phyloP scores from a whole-genome alignment of 2,329 filamentous ascomycete genomes.

The Dendryphion nanum region DNA sequence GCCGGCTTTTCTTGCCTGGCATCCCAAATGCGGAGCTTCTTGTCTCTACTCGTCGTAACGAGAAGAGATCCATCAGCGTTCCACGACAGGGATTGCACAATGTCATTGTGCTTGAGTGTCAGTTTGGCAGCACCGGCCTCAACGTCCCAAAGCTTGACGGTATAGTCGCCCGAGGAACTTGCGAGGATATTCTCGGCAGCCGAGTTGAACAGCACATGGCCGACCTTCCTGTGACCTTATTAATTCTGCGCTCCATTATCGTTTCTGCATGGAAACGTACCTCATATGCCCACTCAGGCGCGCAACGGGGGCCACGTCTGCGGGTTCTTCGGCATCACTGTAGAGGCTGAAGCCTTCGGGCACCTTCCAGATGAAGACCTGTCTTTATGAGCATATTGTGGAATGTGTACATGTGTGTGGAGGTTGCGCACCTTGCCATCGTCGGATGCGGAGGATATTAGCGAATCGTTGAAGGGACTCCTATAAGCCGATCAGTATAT shows the following conservation, averaged over 20 bases:
- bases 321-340: slow-evolving; percentile 77
- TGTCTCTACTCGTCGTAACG: slow-evolving; percentile 93
- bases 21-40: slow-evolving; percentile 98
- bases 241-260: too few species aligned
- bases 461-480: slow-evolving; percentile 92
- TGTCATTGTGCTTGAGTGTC: slow-evolving; percentile 81
- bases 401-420: background rate
- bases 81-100: slow-evolving; percentile 95
- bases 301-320: slow-evolving; percentile 75
- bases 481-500: slow-evolving; percentile 46
- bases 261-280: slow-evolving; percentile 47
- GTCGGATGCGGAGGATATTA: slow-evolving; percentile 92
- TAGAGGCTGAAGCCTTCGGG: slow-evolving; percentile 82
- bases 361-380: slow-evolving; percentile 91
- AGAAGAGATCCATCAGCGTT: slow-evolving; percentile 83
- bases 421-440: slow-evolving; percentile 72
- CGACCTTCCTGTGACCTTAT: slow-evolving; percentile 71
- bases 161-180: slow-evolving; percentile 91
- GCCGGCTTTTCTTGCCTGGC: slow-evolving; percentile 86
- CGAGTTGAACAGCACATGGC: slow-evolving; percentile 97
- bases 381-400: slow-evolving; percentile 15
- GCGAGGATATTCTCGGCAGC: slow-evolving; percentile 93
- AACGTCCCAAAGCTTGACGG: slow-evolving; percentile 94
- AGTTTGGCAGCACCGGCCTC: slow-evolving; percentile 72
- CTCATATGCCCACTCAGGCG: slow-evolving; percentile 85